Evolutionary conservation across 78 protist species (phyloP).

Genomic region (Guillardia theta): DNA sequence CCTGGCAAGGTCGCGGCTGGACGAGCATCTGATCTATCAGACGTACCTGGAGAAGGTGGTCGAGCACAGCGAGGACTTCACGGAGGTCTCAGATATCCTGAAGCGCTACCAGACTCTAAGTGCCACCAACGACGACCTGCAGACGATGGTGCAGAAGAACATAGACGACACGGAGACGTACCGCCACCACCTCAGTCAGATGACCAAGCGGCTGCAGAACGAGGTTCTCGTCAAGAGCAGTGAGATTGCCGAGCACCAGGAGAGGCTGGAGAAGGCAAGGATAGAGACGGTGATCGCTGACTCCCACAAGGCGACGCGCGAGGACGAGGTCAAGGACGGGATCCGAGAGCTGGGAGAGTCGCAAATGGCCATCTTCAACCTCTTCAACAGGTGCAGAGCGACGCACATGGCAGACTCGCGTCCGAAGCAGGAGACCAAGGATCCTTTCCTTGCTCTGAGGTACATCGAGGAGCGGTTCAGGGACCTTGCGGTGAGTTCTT

Average conservation of each 20-base stretch:
- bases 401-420: background rate
- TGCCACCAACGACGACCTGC: background rate
- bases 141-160: background rate
- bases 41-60: background rate
- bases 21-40: background rate
- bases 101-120: slow-evolving; percentile 12
- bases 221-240: background rate
- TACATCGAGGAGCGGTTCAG: background rate
- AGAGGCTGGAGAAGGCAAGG: background rate
- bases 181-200: background rate
- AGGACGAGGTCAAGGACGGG: background rate
- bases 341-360: background rate
- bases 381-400: background rate
- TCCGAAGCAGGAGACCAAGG: background rate
- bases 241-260: slow-evolving; percentile 7
- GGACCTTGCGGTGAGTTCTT: background rate
- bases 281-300: background rate
- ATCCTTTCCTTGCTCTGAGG: background rate
- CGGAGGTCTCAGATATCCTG: background rate
- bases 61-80: background rate
- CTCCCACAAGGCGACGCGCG: background rate
- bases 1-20: background rate
- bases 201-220: slow-evolving; percentile 1
- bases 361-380: background rate
- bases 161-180: background rate